Evolutionary conservation across 2,329 filamentous ascomycete genomes (phyloP).

Genomic region (Venturia asperata): DNA sequence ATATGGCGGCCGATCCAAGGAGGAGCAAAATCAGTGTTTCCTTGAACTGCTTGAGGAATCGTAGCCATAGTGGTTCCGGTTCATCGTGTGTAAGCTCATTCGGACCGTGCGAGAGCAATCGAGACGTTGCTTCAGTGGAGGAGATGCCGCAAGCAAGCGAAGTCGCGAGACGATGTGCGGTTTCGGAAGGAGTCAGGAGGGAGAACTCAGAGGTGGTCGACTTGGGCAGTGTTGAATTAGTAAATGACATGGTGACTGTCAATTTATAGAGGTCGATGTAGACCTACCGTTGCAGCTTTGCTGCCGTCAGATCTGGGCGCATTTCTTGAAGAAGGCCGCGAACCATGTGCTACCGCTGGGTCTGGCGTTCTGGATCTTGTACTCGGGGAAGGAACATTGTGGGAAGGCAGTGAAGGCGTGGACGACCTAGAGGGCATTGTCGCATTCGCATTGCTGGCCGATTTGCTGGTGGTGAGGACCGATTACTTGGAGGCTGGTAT

Average conservation of each 20-base stretch:
- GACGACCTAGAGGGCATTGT: constrained; percentile 19
- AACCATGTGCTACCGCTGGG: constrained; percentile 14
- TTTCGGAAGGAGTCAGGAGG: constrained; percentile 67
- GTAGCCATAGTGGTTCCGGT: constrained; percentile 88
- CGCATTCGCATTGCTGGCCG: constrained; percentile 14
- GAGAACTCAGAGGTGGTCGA: constrained; percentile 48
- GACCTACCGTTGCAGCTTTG: constrained; percentile 16
- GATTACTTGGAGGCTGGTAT: constrained; percentile 4
- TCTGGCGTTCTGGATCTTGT: constrained; percentile 15
- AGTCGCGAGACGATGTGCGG: constrained; percentile 68
- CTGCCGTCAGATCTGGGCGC: constrained; percentile 4
- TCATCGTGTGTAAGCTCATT: constrained; percentile 94
- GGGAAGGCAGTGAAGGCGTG: constrained; percentile 13
- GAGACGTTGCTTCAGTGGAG: constrained; percentile 69
- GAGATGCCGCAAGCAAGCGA: constrained; percentile 78
- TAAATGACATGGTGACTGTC: neutral
- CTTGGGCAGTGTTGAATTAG: constrained; percentile 26
- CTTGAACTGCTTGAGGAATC: constrained; percentile 94
- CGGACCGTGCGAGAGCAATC: constrained; percentile 72
- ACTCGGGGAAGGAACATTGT: constrained; percentile 13
- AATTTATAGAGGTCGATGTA: neutral
- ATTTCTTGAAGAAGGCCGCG: neutral
- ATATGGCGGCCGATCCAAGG: constrained; percentile 78
- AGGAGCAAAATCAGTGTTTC: constrained; percentile 92
- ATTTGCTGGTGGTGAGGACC: neutral